These are phyloP conservation scores for Linderina pennispora DNA, from an alignment of 192 early-diverging fungal species.

Conservation along the genomic window DNA sequence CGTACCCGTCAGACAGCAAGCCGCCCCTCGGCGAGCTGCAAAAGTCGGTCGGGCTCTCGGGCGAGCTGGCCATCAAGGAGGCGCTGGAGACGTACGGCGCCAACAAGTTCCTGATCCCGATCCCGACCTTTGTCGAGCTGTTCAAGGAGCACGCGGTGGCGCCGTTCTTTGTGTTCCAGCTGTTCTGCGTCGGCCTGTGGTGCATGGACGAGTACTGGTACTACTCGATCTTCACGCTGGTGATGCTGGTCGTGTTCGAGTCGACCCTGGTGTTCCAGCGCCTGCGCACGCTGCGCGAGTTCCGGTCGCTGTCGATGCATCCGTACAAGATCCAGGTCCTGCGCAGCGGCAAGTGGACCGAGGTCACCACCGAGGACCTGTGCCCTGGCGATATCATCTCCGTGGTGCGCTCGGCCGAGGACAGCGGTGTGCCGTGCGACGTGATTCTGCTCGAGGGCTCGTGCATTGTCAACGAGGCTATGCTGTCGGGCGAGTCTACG, in stretches of 20 bases:
- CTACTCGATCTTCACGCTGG: constrained; percentile 94
- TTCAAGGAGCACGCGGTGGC: constrained; percentile 98
- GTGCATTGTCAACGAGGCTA: constrained; percentile 99
- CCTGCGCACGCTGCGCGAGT: constrained; percentile 89
- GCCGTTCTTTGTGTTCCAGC: constrained; percentile 99
- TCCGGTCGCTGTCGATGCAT: constrained; percentile 90
- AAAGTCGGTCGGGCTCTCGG: constrained; percentile 57
- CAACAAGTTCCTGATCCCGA: constrained; percentile 91
- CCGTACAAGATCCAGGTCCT: constrained; percentile 82
- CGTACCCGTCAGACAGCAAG: constrained; percentile 66
- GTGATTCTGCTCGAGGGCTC: constrained; percentile 87
- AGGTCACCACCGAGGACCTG: constrained; percentile 79
- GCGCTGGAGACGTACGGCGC: constrained; percentile 67
- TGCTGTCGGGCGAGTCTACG: constrained; percentile 99
- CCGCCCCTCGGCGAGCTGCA: constrained; percentile 62
- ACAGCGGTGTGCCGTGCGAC: constrained; percentile 91
- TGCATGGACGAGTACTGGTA: constrained; percentile 99
- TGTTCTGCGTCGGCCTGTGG: constrained; percentile 99
- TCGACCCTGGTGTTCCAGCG: constrained; percentile 97
- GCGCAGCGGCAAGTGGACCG: constrained; percentile 67
- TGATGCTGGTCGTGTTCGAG: constrained; percentile 98
- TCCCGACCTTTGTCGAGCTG: constrained; percentile 88
- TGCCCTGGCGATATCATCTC: constrained; percentile 96
- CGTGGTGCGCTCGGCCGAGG: constrained; percentile 81
- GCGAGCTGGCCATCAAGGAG: constrained; percentile 54